Percentiles rank a stretch among this genome's conserved stretches.
Conservation (phyloP, 805 yeast species). For the Candida lessepsii region DNA sequence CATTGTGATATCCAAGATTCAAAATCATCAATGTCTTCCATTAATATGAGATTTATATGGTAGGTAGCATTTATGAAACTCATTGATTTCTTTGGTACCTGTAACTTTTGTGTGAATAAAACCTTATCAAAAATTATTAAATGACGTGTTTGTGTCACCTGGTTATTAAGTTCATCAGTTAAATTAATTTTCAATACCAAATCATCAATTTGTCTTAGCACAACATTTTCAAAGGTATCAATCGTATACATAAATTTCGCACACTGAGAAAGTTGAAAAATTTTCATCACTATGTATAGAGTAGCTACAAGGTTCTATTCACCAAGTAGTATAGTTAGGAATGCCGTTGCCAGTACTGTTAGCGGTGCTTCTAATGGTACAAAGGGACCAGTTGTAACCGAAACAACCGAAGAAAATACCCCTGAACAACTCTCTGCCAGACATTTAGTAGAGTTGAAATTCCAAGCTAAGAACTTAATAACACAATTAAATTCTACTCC, state of each 20-base stretch:
- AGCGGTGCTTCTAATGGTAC: neutral
- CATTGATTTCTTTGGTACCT: neutral
- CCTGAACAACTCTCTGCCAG: slow-evolving; percentile 20
- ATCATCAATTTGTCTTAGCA: neutral
- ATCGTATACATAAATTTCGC: slow-evolving; percentile 4
- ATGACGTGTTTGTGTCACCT: neutral
- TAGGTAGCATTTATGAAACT: slow-evolving; percentile 1
- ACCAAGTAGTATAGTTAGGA: neutral
- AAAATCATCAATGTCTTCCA: slow-evolving; percentile 1
- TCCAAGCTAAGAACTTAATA: slow-evolving; percentile 26
- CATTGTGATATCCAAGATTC: neutral
- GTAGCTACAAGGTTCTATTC: slow-evolving; percentile 6
- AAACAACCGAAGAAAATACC: neutral
- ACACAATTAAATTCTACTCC: slow-evolving; percentile 35
- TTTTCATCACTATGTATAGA: slow-evolving; percentile 7
- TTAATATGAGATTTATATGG: slow-evolving; percentile 1
- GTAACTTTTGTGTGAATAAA: slow-evolving; percentile 3
- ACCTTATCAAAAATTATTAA: slow-evolving; percentile 6
- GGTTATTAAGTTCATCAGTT: no score
- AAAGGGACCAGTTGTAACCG: neutral
- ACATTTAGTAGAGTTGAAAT: slow-evolving; percentile 32
- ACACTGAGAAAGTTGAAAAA: slow-evolving; percentile 3
- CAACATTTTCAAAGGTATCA: neutral
- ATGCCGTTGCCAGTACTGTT: neutral
- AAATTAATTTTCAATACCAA: no score